phyloP scores from a whole-genome alignment of 257 asterid genomes.

The Capsicum pubescens region DNA sequence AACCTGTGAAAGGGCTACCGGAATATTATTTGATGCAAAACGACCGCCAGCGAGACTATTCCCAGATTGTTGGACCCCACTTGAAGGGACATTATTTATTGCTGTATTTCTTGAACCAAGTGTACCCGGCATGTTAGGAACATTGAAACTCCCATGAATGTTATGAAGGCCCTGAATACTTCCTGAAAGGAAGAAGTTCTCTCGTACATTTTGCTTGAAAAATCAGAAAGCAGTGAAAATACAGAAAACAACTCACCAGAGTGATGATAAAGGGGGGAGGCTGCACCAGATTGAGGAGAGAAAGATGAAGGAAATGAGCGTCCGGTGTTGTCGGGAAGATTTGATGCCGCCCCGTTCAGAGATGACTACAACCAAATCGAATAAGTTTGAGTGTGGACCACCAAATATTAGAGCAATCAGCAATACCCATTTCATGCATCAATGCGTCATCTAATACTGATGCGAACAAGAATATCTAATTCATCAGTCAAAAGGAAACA shows the following conservation, averaged over 20 bases:
- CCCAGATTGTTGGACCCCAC: conserved; percentile 88
- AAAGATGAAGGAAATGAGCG: conserved; percentile 84
- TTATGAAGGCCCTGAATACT: conserved; percentile 91
- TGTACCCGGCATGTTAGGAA: conserved; percentile 83
- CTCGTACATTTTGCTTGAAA: conserved; percentile 28
- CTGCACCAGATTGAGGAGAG: conserved; percentile 94
- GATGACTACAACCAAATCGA: conserved; percentile 69
- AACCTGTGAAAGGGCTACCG: conserved; percentile 90
- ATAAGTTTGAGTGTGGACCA: conserved; percentile 12
- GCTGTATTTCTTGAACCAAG: conserved; percentile 90
- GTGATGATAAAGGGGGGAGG: conserved; percentile 85
- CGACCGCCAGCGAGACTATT: conserved; percentile 84
- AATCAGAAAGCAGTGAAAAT: conserved; percentile 17
- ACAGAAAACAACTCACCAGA: conserved; percentile 61
- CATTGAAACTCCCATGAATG: conserved; percentile 83
- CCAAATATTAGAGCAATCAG: conserved; percentile 21
- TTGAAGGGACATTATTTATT: conserved; percentile 77
- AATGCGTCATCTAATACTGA: conserved; percentile 5
- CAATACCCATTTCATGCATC: conserved; percentile 29
- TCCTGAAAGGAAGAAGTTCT: conserved; percentile 57
- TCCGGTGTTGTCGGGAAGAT: conserved; percentile 85
- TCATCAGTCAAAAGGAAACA: conserved; percentile 21
- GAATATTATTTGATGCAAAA: conserved; percentile 85
- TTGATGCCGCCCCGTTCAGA: conserved; percentile 79
- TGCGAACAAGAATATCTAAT: not conserved